Evolutionary conservation across 2,329 filamentous ascomycete genomes (phyloP).

Genomic region (Daldinia sp.): DNA sequence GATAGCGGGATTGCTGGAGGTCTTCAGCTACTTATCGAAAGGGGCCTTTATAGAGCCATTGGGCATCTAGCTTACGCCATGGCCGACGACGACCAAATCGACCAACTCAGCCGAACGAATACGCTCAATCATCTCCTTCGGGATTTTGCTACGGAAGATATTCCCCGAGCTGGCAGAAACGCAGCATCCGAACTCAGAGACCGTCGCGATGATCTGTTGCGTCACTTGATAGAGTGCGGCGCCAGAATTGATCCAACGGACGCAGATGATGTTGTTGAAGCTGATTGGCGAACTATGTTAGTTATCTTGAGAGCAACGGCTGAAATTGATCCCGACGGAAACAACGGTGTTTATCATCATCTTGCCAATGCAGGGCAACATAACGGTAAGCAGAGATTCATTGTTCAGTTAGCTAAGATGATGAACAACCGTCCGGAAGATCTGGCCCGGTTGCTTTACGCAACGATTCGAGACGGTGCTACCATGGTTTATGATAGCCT

Average conservation of each 20-base stretch:
- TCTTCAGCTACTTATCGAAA: neutral
- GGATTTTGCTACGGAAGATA: neutral
- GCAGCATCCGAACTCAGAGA: neutral
- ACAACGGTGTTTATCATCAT: neutral
- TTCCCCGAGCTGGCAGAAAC: too few relatives aligned
- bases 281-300: neutral
- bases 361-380: neutral
- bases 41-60: neutral
- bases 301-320: neutral
- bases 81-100: too few relatives aligned
- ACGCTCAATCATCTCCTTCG: neutral
- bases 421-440: neutral
- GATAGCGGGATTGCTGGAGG: too few relatives aligned
- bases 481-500: neutral
- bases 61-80: neutral
- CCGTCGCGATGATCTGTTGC: slow-evolving; percentile 1
- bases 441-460: neutral
- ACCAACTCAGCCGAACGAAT: neutral
- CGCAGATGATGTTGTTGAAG: neutral
- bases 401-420: neutral
- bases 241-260: neutral
- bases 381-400: neutral
- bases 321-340: neutral
- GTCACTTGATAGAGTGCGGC: neutral
- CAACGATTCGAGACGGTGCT: neutral